Percentiles rank a stretch among this genome's conserved stretches.
Conservation (phyloP, 2,329 filamentous ascomycete species). For the Hymenoscyphus repandus region DNA sequence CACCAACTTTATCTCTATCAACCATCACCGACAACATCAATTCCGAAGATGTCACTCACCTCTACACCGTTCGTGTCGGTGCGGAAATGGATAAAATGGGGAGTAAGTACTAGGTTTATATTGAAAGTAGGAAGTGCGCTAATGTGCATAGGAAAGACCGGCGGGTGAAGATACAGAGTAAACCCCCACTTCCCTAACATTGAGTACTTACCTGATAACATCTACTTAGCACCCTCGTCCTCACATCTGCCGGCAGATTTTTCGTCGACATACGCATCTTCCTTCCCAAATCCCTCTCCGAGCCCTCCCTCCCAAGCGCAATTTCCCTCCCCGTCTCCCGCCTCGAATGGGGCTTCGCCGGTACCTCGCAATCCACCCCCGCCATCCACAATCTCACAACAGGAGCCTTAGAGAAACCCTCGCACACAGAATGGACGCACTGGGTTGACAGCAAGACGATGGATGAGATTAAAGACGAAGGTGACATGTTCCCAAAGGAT, state of each 20-base stretch:
- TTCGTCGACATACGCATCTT: conserved; percentile 30
- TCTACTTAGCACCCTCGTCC: conserved; percentile 26
- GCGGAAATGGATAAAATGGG: conserved; percentile 26
- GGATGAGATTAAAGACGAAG: conserved; percentile 27
- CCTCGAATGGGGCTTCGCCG: conserved; percentile 30
- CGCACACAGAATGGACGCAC: conserved; percentile 27
- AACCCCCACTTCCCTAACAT: not conserved
- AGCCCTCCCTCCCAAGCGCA: conserved; percentile 2
- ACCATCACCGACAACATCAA: not conserved
- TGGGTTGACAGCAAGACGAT: conserved; percentile 25
- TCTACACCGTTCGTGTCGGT: conserved; percentile 18
- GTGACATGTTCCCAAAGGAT: conserved; percentile 26
- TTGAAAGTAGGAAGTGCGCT: not conserved
- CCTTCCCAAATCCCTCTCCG: conserved; percentile 7
- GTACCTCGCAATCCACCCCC: conserved; percentile 14
- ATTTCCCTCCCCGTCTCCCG: conserved; percentile 12
- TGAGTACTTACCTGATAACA: not conserved
- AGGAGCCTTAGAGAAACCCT: conserved; percentile 11
- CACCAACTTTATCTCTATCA: too few species aligned
- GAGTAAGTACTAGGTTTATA: conserved; percentile 13
- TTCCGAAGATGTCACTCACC: not conserved
- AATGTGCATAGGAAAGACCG: conserved; percentile 15
- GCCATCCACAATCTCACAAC: conserved; percentile 7
- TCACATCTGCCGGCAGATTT: conserved; percentile 27
- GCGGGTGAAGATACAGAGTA: conserved; percentile 22